Evolutionary conservation across 352 stramenopile genomes (phyloP).

Genomic region (Phytophthora sojae): DNA sequence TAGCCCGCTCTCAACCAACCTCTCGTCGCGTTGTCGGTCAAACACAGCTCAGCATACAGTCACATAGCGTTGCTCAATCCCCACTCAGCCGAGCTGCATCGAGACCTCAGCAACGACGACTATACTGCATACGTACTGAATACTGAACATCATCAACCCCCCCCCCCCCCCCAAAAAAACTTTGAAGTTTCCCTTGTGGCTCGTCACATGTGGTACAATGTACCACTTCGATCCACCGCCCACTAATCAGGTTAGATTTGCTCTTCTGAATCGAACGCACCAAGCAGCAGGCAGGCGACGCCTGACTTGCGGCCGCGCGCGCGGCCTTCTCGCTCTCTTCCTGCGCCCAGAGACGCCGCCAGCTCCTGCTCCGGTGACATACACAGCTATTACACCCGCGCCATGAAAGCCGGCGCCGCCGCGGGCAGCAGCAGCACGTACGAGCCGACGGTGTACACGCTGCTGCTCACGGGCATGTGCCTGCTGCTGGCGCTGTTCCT

Average conservation of each 20-base stretch:
- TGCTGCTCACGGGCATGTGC: constrained; percentile 84
- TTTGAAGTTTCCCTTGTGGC: no score
- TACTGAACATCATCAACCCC: no score
- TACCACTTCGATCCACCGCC: background rate
- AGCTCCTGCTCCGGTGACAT: no score
- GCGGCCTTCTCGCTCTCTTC: no score
- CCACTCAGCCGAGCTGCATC: background rate
- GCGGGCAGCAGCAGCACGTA: constrained; percentile 47
- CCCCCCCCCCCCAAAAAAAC: no score
- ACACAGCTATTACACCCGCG: background rate
- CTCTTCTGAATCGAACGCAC: constrained; percentile 1
- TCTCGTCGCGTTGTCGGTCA: background rate
- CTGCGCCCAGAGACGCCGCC: no score
- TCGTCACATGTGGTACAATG: constrained; percentile 7
- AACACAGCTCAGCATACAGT: background rate
- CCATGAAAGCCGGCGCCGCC: constrained; percentile 22
- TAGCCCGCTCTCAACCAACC: background rate
- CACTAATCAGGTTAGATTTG: constrained; percentile 28
- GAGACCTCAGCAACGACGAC: background rate
- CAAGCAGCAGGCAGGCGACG: constrained; percentile 18
- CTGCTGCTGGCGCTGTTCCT: constrained; percentile 78
- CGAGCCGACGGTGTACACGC: constrained; percentile 75
- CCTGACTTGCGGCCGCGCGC: constrained; percentile 11
- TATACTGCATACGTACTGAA: background rate
- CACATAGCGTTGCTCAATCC: background rate